phyloP scores from a whole-genome alignment of 495 filamentous ascomycete species.

The Xylaria scruposa region DNA sequence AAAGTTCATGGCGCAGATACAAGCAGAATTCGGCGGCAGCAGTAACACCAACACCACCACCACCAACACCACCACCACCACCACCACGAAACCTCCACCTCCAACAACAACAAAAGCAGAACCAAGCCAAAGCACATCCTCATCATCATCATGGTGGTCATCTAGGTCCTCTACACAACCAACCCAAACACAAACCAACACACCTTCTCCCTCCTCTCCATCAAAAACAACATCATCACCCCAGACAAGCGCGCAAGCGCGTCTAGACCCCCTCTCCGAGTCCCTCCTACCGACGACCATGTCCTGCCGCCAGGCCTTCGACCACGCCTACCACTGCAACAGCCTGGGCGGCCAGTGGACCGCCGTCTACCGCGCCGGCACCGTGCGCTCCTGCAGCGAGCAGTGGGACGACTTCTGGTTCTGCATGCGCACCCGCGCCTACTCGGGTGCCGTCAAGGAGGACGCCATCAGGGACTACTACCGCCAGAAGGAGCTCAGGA shows the following conservation, averaged over 20 bases:
- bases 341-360: constrained; percentile 86
- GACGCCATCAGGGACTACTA: constrained; percentile 73
- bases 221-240: background rate
- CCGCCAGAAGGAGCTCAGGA: constrained; percentile 67
- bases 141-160: constrained; percentile 27
- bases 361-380: constrained; percentile 82
- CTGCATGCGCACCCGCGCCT: constrained; percentile 82
- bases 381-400: constrained; percentile 72
- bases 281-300: constrained; percentile 77
- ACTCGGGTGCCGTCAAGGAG: constrained; percentile 56
- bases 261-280: constrained; percentile 53
- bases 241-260: background rate
- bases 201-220: constrained; percentile 17
- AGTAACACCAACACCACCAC: constrained; percentile 9
- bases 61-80: background rate
- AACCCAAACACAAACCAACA: constrained; percentile 25
- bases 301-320: constrained; percentile 90
- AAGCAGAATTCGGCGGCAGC: constrained; percentile 38
- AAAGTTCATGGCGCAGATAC: constrained; percentile 49
- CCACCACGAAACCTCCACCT: background rate
- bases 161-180: constrained; percentile 26
- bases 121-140: background rate
- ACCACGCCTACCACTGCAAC: constrained; percentile 94
- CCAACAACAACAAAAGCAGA: background rate
- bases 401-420: constrained; percentile 93